These are phyloP conservation scores for Ashbya aceris DNA, from an alignment of 1,139 yeast genomes.

Conservation along the genomic window DNA sequence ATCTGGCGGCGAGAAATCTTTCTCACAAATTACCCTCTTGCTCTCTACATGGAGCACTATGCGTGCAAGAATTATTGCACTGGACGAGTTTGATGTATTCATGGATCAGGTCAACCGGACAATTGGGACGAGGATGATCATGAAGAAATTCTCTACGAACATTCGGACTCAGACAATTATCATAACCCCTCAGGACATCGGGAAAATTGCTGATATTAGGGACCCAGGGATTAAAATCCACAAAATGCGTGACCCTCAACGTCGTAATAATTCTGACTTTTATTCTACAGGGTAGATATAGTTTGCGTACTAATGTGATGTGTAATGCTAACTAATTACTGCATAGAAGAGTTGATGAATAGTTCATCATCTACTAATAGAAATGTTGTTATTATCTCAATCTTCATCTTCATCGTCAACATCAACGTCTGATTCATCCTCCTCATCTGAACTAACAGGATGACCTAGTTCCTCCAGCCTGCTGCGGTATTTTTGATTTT, in stretches of 20 bases:
- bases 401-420: conserved; percentile 27
- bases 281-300: conserved; percentile 4
- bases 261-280: conserved; percentile 24
- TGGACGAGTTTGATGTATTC: conserved; percentile 96
- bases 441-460: conserved; percentile 45
- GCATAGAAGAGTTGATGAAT: background rate
- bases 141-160: conserved; percentile 52
- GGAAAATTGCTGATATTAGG: conserved; percentile 60
- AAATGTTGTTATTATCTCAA: conserved; percentile 1
- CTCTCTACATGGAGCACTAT: conserved; percentile 90
- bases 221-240: conserved; percentile 58
- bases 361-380: background rate
- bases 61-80: conserved; percentile 77
- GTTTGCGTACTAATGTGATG: background rate
- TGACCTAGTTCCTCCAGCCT: conserved; percentile 43
- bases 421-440: conserved; percentile 41
- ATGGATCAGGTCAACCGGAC: conserved; percentile 93
- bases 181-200: conserved; percentile 91
- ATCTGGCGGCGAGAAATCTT: conserved; percentile 96
- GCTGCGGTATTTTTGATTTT: conserved; percentile 48
- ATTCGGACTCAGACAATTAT: conserved; percentile 77
- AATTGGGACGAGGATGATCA: conserved; percentile 66
- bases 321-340: background rate
- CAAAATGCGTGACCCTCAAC: conserved; percentile 41
- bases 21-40: conserved; percentile 79